Evolutionary conservation across 768 basidiomycete species (phyloP), one percentile per base, ranked within the genome.

Genomic region (Sporobolomyces roseus): DNA sequence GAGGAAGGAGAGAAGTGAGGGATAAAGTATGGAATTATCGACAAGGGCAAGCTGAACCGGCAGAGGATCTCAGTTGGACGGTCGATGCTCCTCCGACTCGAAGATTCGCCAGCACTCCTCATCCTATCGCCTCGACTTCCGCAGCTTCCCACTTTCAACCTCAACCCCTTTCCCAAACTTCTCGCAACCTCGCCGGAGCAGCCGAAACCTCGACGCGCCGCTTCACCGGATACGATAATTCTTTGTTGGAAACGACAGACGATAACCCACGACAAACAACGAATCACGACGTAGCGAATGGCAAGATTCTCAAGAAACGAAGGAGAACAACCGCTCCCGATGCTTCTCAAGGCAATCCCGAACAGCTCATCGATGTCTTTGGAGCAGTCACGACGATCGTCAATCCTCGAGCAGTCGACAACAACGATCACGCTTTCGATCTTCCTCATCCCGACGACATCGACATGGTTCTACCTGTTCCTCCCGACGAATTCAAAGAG

Each of bases 241-340:
- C 67, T 0, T 33, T 61, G 17, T 33, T 43, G 21, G 55, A 65
- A 4, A 17, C 17, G 2, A 23, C 41, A 14, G 55, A 55, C 2
- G 58, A 32, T 5, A 3, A 27, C 10, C 4, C 21, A 25, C 21
- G 25, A 0, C 38, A 49, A 16, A 2, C 51, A 2, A 45, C 61
- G 13, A 41, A 14, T 43, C 56, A 58, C 35, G 68, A 64, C 36
- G 8, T 43, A 27, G 21, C 45, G 35, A 48, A 61, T 43, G 67
- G 67, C 32, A 68, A 63, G 27, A 48, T 69, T 23, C 45, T 69
- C 33, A 69, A 69, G 59, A 69, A 69, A 46, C 63, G 63, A 1
- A 56, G 59, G 10, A 30, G 51, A 14, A 29, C 35, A 12, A 51
- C 8, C 16, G 36, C 25, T 12, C 30, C 49, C 0, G 27, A 43